Conservation (phyloP, 176 grass and related monocot genomes). For the Tillandsia leiboldiana region DNA sequence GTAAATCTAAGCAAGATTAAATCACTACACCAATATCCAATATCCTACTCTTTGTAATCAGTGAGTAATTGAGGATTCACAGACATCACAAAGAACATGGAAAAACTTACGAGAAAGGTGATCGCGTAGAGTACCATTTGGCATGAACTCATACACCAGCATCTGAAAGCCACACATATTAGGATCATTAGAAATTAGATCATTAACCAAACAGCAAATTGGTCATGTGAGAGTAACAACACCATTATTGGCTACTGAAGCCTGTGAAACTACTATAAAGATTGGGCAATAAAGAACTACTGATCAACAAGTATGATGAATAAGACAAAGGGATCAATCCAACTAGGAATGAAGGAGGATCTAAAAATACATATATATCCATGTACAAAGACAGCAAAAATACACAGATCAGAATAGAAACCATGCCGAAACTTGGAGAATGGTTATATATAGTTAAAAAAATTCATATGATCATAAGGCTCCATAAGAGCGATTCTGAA, state of each 20-base stretch:
- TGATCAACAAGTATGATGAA: background rate
- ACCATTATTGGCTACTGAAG: background rate
- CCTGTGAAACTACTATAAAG: background rate
- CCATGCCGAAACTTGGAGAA: too few relatives aligned
- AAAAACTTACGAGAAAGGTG: slow-evolving; percentile 50
- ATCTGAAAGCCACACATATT: slow-evolving; percentile 41
- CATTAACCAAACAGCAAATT: background rate
- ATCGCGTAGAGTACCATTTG: slow-evolving; percentile 63
- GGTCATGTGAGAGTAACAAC: background rate
- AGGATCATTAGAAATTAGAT: slow-evolving; percentile 8
- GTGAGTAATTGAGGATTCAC: background rate
- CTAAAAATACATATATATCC: background rate
- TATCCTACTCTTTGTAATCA: background rate
- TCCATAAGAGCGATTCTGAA: too few relatives aligned
- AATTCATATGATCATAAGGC: too few relatives aligned
- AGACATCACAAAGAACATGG: slow-evolving; percentile 8
- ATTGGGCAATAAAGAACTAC: background rate
- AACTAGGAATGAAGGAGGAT: background rate
- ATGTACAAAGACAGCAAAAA: background rate
- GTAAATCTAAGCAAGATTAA: background rate
- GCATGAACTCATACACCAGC: slow-evolving; percentile 79
- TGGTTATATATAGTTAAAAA: too few relatives aligned
- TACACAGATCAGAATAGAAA: background rate
- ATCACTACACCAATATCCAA: background rate
- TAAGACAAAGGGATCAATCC: background rate